phyloP scores from a whole-genome alignment of 148 eudicot genomes.

The Vaccinium vitisidaea region DNA sequence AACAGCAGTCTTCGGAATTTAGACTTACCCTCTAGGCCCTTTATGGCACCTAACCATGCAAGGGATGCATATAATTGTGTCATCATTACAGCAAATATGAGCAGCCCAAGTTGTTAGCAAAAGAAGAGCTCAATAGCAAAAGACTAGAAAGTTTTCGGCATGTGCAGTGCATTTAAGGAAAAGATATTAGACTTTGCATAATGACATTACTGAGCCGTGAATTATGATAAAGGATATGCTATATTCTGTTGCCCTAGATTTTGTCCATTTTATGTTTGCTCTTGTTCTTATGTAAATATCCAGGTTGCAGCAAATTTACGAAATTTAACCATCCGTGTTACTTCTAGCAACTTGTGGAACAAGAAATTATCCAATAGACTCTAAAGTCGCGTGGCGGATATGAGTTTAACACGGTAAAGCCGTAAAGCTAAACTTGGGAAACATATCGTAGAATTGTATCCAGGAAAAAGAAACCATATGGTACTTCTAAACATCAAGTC shows the following conservation, averaged over 20 bases:
- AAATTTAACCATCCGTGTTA: neutral
- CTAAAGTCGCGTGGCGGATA: too few relatives aligned
- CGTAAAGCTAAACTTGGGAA: neutral
- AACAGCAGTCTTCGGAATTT: neutral
- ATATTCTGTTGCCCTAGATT: neutral
- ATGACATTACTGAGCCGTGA: neutral
- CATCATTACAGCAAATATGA: neutral
- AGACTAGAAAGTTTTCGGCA: neutral
- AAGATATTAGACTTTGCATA: neutral
- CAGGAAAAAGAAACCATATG: neutral
- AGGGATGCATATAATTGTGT: neutral
- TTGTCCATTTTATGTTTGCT: neutral
- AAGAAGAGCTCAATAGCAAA: constrained; percentile 1
- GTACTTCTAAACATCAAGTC: neutral
- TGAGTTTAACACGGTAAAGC: neutral
- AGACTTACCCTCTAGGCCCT: neutral
- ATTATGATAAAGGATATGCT: neutral
- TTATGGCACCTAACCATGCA: neutral
- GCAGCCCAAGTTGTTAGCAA: neutral
- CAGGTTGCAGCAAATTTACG: neutral
- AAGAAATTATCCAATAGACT: neutral
- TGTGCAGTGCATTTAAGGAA: neutral
- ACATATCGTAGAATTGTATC: neutral
- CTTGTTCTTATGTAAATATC: neutral
- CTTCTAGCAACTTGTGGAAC: neutral